Evolutionary conservation across 352 stramenopile genomes (phyloP).

Genomic region (Phytophthora fragariae): DNA sequence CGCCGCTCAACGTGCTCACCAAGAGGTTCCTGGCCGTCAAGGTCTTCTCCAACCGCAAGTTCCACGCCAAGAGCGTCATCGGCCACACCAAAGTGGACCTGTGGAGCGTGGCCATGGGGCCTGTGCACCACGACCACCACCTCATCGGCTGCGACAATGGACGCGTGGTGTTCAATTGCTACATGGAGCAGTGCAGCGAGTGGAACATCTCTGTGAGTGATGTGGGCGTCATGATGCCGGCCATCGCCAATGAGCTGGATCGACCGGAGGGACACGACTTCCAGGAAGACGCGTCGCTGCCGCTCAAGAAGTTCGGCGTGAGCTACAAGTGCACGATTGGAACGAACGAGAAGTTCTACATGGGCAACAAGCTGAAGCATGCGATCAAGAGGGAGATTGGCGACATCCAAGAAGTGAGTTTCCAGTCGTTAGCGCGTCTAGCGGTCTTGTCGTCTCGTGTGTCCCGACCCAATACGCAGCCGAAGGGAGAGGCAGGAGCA

Average conservation of each 20-base stretch:
- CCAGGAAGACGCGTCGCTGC: constrained; percentile 88
- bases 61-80: constrained; percentile 81
- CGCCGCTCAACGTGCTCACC: constrained; percentile 57
- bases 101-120: constrained; percentile 83
- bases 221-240: constrained; percentile 90
- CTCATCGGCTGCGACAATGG: constrained; percentile 88
- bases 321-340: constrained; percentile 93
- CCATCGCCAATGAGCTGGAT: constrained; percentile 89
- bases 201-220: constrained; percentile 92
- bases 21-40: constrained; percentile 78
- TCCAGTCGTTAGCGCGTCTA: constrained; percentile 84
- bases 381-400: constrained; percentile 77
- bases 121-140: constrained; percentile 90
- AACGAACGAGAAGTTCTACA: constrained; percentile 88
- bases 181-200: constrained; percentile 92
- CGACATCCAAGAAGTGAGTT: constrained; percentile 88
- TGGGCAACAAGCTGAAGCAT: constrained; percentile 87
- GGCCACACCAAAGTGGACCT: constrained; percentile 81
- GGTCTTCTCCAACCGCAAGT: constrained; percentile 86
- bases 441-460: constrained; percentile 86
- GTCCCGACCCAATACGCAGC: constrained; percentile 69
- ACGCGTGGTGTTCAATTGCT: constrained; percentile 91
- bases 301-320: constrained; percentile 89
- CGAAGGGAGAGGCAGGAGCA: constrained; percentile 42
- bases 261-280: constrained; percentile 90